phyloP scores from a whole-genome alignment of 2,329 filamentous ascomycete genomes.

The Scedosporium dehoogii region DNA sequence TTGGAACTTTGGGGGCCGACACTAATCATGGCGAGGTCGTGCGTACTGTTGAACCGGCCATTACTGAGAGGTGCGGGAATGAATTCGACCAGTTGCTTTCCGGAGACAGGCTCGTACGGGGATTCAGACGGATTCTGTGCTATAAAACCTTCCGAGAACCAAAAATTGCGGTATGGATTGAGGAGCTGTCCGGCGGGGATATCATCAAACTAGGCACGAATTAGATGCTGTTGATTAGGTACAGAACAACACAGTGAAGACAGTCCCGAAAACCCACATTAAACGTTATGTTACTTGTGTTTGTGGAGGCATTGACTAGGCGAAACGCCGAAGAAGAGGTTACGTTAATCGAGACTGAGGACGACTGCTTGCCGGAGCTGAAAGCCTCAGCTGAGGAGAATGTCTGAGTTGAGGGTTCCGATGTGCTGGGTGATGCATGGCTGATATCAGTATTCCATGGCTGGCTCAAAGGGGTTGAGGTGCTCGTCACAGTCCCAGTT shows the following conservation, averaged over 20 bases:
- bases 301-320: too few species aligned
- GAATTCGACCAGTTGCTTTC: conserved; percentile 20
- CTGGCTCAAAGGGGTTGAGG: too few species aligned
- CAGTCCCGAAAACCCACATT: neutral
- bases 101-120: conserved; percentile 19
- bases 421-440: too few species aligned
- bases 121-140: conserved; percentile 18
- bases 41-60: conserved; percentile 11
- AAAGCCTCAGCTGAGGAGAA: too few species aligned
- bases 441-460: too few species aligned
- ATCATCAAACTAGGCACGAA: conserved; percentile 3
- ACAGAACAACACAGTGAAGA: too few species aligned
- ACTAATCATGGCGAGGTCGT: conserved; percentile 15
- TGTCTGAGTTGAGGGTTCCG: too few species aligned
- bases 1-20: conserved; percentile 12
- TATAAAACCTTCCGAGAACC: conserved; percentile 24
- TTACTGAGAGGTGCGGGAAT: conserved; percentile 16
- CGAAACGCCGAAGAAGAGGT: too few species aligned
- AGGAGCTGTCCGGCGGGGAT: neutral
- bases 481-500: too few species aligned
- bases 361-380: too few species aligned
- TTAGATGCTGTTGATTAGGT: too few species aligned
- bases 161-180: conserved; percentile 18
- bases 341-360: too few species aligned
- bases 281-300: neutral